These are phyloP conservation scores for Protomyces inouyei DNA, from an alignment of 1,139 yeast species.

Conservation along the genomic window DNA sequence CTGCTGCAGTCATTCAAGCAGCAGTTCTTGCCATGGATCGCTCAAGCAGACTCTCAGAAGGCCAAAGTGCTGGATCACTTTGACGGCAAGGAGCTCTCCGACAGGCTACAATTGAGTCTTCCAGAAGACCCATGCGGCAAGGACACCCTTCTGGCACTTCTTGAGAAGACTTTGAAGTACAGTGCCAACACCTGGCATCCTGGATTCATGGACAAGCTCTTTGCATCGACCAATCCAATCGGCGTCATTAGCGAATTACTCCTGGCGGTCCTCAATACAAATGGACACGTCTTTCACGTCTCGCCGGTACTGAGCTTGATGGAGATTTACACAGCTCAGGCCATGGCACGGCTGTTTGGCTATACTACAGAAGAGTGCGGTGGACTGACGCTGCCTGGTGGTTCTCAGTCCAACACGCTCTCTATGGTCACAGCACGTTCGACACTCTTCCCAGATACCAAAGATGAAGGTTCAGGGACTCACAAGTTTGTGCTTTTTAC, in stretches of 20 bases:
- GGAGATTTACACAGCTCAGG: constrained; percentile 62
- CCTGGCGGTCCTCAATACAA: constrained; percentile 68
- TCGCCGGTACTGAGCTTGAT: constrained; percentile 75
- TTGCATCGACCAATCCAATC: constrained; percentile 78
- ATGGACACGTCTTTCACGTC: constrained; percentile 60
- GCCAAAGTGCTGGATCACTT: constrained; percentile 24
- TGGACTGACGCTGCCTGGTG: constrained; percentile 82
- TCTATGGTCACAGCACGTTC: constrained; percentile 74
- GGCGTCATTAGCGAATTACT: constrained; percentile 72
- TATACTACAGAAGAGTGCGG: constrained; percentile 57
- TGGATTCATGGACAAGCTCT: constrained; percentile 77
- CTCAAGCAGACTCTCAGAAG: constrained; percentile 1
- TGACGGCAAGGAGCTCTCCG: constrained; percentile 10
- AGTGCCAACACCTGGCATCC: constrained; percentile 86
- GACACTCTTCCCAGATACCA: constrained; percentile 63
- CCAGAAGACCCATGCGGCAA: constrained; percentile 32
- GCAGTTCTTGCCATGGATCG: constrained; percentile 24
- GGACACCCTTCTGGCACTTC: constrained; percentile 46
- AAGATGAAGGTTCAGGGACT: constrained; percentile 52
- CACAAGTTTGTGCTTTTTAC: constrained; percentile 65
- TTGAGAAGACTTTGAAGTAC: constrained; percentile 57
- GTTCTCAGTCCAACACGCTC: constrained; percentile 80
- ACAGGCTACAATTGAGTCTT: constrained; percentile 9
- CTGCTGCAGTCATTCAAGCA: constrained; percentile 10
- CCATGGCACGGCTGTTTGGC: constrained; percentile 66